Evolutionary conservation across 2,329 filamentous ascomycete genomes (phyloP).

Genomic region (Microdochium bolleyi): DNA sequence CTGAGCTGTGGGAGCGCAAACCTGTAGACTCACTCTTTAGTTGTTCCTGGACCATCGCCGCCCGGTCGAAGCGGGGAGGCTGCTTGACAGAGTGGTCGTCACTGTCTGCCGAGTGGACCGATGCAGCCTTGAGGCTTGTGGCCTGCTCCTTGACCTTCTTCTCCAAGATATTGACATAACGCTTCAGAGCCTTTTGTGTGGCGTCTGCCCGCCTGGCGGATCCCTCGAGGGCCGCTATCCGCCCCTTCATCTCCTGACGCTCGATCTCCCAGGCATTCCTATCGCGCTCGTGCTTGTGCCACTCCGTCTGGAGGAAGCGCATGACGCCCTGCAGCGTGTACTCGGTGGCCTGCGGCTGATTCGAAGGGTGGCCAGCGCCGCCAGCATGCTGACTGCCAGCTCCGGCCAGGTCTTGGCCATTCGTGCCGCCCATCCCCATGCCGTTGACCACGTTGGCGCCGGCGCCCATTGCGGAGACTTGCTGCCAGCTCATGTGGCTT

Average conservation of each 20-base stretch:
- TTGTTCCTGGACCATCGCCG: conserved; percentile 47
- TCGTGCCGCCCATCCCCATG: conserved; percentile 33
- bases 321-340: conserved; percentile 74
- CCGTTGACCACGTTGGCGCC: conserved; percentile 21
- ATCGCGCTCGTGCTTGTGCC: conserved; percentile 96
- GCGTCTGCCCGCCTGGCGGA: conserved; percentile 80
- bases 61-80: conserved; percentile 30
- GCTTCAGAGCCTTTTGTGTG: conserved; percentile 80
- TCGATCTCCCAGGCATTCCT: conserved; percentile 99
- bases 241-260: conserved; percentile 95
- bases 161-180: conserved; percentile 86
- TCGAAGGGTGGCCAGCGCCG: conserved; percentile 31
- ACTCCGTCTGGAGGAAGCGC: conserved; percentile 98
- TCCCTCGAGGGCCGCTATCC: conserved; percentile 90
- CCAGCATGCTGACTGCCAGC: conserved; percentile 27
- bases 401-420: conserved; percentile 28
- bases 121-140: conserved; percentile 55
- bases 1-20: neutral
- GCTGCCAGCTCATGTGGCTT: neutral
- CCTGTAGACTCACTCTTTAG: conserved; percentile 37
- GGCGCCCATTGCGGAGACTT: conserved; percentile 1
- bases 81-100: conserved; percentile 36
- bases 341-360: conserved; percentile 51
- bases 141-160: conserved; percentile 79
- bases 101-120: conserved; percentile 29